phyloP scores from a whole-genome alignment of 2,329 filamentous ascomycete species.

The Penicillium psychrosexuale region DNA sequence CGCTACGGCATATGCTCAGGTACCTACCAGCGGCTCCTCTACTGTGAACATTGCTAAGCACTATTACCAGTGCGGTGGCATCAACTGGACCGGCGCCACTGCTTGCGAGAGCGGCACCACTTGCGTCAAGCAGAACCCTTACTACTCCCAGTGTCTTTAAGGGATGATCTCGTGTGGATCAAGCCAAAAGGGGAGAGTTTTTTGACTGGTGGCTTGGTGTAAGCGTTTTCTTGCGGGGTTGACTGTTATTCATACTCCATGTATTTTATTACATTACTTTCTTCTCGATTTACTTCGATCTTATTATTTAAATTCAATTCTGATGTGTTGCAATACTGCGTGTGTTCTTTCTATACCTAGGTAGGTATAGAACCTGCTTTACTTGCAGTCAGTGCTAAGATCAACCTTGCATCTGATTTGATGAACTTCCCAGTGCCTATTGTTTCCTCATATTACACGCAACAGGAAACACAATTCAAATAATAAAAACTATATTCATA shows the following conservation, averaged over 20 bases:
- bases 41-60: slow-evolving; percentile 17
- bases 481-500: neutral
- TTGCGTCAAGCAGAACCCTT: slow-evolving; percentile 37
- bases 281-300: slow-evolving; percentile 8
- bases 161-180: neutral
- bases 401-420: neutral
- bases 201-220: slow-evolving; percentile 10
- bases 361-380: neutral
- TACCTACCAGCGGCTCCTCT: slow-evolving; percentile 2
- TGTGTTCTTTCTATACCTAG: neutral
- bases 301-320: slow-evolving; percentile 2
- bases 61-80: slow-evolving; percentile 38
- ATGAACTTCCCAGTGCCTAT: neutral
- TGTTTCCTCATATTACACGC: too few relatives aligned
- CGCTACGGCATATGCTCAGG: neutral
- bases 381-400: too few relatives aligned
- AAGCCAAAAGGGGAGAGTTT: slow-evolving; percentile 6
- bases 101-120: slow-evolving; percentile 32
- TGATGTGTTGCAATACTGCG: neutral
- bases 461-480: neutral
- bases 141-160: slow-evolving; percentile 40
- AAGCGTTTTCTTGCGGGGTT: slow-evolving; percentile 6
- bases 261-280: slow-evolving; percentile 12
- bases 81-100: slow-evolving; percentile 36
- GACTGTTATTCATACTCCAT: slow-evolving; percentile 3